Evolutionary conservation across 331 rosid genomes (phyloP).

Genomic region (Prunus yedoensis): DNA sequence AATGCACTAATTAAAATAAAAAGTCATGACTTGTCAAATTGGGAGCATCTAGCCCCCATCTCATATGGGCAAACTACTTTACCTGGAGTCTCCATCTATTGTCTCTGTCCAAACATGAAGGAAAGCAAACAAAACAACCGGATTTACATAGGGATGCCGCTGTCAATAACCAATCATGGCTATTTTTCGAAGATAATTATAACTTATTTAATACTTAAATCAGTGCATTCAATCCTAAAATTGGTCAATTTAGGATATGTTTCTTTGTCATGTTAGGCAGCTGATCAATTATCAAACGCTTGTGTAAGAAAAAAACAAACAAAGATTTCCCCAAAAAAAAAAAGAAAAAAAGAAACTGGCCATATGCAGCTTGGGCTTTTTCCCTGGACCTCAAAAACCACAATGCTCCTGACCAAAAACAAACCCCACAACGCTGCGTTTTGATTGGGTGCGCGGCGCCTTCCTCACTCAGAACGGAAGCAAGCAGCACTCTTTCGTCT

Average conservation of each 20-base stretch:
- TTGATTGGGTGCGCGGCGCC: neutral
- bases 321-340: neutral
- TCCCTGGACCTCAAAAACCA: neutral
- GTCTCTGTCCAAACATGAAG: too few relatives aligned
- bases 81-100: too few relatives aligned
- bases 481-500: neutral
- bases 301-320: neutral
- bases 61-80: too few relatives aligned
- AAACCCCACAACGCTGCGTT: neutral
- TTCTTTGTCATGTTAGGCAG: neutral
- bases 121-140: too few relatives aligned
- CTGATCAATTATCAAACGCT: neutral
- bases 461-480: neutral
- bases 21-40: too few relatives aligned
- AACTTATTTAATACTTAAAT: too few relatives aligned
- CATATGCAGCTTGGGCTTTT: neutral
- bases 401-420: neutral
- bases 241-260: neutral
- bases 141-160: too few relatives aligned
- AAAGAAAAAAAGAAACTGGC: neutral
- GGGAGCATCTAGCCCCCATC: too few relatives aligned
- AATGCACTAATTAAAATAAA: too few relatives aligned
- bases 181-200: too few relatives aligned
- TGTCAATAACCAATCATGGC: neutral
- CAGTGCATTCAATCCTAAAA: neutral